phyloP scores from a whole-genome alignment of 148 eudicot species.

The Diospyros lotus region DNA sequence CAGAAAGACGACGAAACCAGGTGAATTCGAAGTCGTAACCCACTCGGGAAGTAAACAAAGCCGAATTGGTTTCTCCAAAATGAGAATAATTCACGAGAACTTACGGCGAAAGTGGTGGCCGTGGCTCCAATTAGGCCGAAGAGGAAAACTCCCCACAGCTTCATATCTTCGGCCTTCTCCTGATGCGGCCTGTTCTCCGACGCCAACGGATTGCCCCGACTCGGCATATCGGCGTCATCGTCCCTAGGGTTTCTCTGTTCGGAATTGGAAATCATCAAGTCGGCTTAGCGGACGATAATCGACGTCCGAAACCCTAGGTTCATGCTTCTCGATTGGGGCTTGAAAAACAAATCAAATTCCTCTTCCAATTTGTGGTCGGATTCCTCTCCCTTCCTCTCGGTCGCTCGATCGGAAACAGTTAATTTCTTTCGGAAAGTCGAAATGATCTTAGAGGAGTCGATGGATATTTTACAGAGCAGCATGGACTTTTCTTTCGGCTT shows the following conservation, averaged over 20 bases:
- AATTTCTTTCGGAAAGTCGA: no score
- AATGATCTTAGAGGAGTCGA: no score
- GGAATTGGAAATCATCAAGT: conserved; percentile 2
- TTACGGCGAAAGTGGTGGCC: conserved; percentile 64
- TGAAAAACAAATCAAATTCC: no score
- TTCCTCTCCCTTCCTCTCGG: no score
- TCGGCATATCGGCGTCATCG: conserved; percentile 16
- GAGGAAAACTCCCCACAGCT: conserved; percentile 56
- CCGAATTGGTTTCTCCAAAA: not conserved
- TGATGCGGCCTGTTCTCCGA: conserved; percentile 17
- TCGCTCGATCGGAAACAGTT: no score
- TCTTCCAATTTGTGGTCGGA: no score
- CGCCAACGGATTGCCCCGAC: conserved; percentile 8
- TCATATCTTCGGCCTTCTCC: conserved; percentile 40
- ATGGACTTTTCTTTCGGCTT: no score
- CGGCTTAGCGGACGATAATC: not conserved
- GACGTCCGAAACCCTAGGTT: conserved; percentile 19
- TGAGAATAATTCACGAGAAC: conserved; percentile 8
- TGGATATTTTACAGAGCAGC: no score
- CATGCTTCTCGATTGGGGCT: conserved; percentile 6
- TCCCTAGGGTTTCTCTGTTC: conserved; percentile 14
- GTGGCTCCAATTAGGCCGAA: conserved; percentile 82
- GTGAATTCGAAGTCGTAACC: not conserved
- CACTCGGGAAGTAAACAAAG: not conserved
- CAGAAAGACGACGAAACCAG: not conserved